A percentile compares a stretch with the other conserved stretches of the same genome.
These are phyloP conservation scores for Microthlaspi erraticum DNA, from an alignment of 345 rosid genomes.

Conservation along the genomic window DNA sequence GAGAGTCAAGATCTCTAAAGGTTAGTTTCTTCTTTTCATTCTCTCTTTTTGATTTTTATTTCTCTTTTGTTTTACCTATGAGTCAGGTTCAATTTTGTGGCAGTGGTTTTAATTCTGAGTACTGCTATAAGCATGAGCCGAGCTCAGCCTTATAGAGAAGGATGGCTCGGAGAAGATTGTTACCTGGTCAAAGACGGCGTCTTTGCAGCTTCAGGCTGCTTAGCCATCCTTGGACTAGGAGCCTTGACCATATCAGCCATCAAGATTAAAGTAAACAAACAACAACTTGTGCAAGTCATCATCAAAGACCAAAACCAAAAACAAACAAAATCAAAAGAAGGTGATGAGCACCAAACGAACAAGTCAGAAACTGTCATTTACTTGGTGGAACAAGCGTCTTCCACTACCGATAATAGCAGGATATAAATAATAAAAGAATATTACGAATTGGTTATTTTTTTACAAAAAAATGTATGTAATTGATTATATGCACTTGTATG, in stretches of 20 bases:
- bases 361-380: constrained; percentile 29
- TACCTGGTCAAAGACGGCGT: constrained; percentile 69
- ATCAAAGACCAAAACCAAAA: constrained; percentile 41
- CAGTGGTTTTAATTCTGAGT: constrained; percentile 53
- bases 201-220: constrained; percentile 55
- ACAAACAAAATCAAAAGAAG: background rate
- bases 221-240: constrained; percentile 49
- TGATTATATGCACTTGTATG: background rate
- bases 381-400: constrained; percentile 41
- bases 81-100: constrained; percentile 68
- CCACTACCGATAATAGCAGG: constrained; percentile 33
- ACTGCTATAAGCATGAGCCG: constrained; percentile 75
- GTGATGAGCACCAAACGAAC: constrained; percentile 24
- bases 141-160: constrained; percentile 65
- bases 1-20: too few species aligned
- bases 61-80: constrained; percentile 12
- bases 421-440: constrained; percentile 11
- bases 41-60: too few species aligned
- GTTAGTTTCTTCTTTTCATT: too few species aligned
- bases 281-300: constrained; percentile 44
- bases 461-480: constrained; percentile 14
- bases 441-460: background rate
- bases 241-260: constrained; percentile 50
- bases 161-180: constrained; percentile 79
- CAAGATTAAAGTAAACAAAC: constrained; percentile 29